Evolutionary conservation across 2,329 filamentous ascomycete genomes (phyloP), one percentile per base, ranked within the genome.

Genomic region (Drechslerella coelobrocha): DNA sequence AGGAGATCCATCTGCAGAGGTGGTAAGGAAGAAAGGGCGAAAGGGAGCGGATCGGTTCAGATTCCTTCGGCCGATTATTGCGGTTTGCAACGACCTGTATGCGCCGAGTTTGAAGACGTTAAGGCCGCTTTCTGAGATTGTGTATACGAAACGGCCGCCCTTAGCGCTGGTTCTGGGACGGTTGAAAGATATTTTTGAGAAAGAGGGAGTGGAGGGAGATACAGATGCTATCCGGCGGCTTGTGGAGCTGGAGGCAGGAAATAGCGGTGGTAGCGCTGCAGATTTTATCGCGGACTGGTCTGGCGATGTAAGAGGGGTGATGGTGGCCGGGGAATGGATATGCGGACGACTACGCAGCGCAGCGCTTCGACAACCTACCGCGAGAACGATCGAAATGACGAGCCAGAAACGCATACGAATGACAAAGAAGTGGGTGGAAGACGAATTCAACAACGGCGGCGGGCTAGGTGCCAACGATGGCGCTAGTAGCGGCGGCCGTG

Each of bases 81-180:
- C 99, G 51, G 94, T 99, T 75, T 99, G 94, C 81, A 99, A 99
- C 76, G 95, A 99, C 78, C 87, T 97, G 0, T 99, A 99, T 77
- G 92, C 96, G 75, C 88, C 93, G 2, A 90, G 92, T 19, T 83
- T 99, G 41, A 86, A 92, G 26, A 92, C 91, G 0, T 82, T 99
- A 6, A 87, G 94, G n/a, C 89, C 93, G 73, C 81, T 94, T 53
- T 94, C 93, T 0, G 94, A 99, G 78, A 87, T 97, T 39, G 88
- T 99, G 21, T 92, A 96, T 76, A 89, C 96, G 31, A 90, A 93
- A 51, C 94, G 94, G 75, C 92, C 94, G 1, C 88, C 90, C 0
- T 81, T 97, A 8, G 92, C 96, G 72, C 89, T 92, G 53, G 91
- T 97, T 1, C 88, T 96, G 2, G 83, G 84, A 6, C 87, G 94